Evolutionary conservation across 345 rosid species (phyloP), one percentile per base, ranked within the genome.

Genomic region (Brassica incana): DNA sequence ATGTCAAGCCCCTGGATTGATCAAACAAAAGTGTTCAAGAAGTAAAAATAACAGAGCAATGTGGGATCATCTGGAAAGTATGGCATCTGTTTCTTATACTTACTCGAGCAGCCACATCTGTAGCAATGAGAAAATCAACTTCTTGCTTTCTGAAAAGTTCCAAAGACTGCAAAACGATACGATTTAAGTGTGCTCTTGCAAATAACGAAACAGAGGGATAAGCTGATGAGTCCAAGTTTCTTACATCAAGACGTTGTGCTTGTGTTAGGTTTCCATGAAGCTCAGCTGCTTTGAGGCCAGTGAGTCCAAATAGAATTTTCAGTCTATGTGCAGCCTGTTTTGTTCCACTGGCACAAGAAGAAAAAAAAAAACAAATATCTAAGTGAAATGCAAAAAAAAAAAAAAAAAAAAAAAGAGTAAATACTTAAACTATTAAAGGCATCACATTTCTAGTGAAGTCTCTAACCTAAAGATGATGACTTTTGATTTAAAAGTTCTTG

Each of bases 231-330:
- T 30, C 35, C 52, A 60, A 77, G 83, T 45, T 30, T 83, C 97
- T 87, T 82, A 95, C 99, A 84, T 91, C 97, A 81, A 95, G 94
- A 30, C 98, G 96, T 76, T 95, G 99, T 65, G 88, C 85, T 86
- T 95, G 99, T 16, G 99, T 95, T 72, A 93, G 98, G 84, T 36
- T 92, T 83, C 98, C 97, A 83, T 93, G 99, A 84, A 95, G 98
- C 88, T 93, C 99, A 36, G 97, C 94, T 65, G 97, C 98, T 87
- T 88, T 87, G 65, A 87, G 86, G 48, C 96, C 95, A 71, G 90
- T 88, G 73, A 95, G 84, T 79, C 92, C 96, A 75, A 95, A 95
- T 77, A 91, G 80, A 85, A 95, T 93, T 88, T 91, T 95, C 88
- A 95, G 85, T 77, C 98, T 88, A 84, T 93, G 98, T 15, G 99